phyloP scores from a whole-genome alignment of 352 stramenopile species.

The Discostella stelligera region DNA sequence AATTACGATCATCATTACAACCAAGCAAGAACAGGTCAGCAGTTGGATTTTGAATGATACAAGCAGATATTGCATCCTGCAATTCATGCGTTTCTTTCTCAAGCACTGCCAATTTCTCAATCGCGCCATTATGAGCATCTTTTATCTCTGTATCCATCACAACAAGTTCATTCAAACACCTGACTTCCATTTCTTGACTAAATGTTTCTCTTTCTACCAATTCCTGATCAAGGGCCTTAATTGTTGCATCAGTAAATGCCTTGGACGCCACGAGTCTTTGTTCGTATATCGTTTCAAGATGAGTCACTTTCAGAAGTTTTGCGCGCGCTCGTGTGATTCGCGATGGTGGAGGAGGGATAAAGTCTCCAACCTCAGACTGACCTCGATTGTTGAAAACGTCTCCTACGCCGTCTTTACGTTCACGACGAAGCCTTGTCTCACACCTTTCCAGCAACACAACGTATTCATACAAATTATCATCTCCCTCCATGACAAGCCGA shows the following conservation, averaged over 20 bases:
- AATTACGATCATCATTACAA: slow-evolving; percentile 2
- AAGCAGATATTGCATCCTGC: slow-evolving; percentile 26
- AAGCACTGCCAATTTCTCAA: slow-evolving; percentile 29
- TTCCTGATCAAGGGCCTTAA: slow-evolving; percentile 56
- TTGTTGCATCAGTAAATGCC: slow-evolving; percentile 53
- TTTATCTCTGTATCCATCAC: slow-evolving; percentile 43
- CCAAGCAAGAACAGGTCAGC: slow-evolving; percentile 8
- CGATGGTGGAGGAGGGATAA: slow-evolving; percentile 34
- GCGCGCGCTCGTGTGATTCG: slow-evolving; percentile 41
- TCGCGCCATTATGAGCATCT: slow-evolving; percentile 22
- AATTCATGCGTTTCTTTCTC: slow-evolving; percentile 31
- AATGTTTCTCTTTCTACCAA: slow-evolving; percentile 40
- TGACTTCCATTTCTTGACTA: slow-evolving; percentile 51
- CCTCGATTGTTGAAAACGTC: slow-evolving; percentile 16
- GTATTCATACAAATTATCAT: slow-evolving; percentile 53
- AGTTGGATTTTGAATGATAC: slow-evolving; percentile 17
- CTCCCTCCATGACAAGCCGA: slow-evolving; percentile 48
- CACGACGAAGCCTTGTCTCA: slow-evolving; percentile 10
- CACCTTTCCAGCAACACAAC: slow-evolving; percentile 40
- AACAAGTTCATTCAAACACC: slow-evolving; percentile 54
- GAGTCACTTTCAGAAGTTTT: slow-evolving; percentile 48
- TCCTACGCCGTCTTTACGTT: slow-evolving; percentile 5
- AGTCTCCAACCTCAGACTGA: slow-evolving; percentile 8
- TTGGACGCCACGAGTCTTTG: slow-evolving; percentile 47
- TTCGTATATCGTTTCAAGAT: slow-evolving; percentile 46